Evolutionary conservation across 1,139 yeast genomes (phyloP), one percentile per base, ranked within the genome.

Genomic region (Komagataea norvegica): DNA sequence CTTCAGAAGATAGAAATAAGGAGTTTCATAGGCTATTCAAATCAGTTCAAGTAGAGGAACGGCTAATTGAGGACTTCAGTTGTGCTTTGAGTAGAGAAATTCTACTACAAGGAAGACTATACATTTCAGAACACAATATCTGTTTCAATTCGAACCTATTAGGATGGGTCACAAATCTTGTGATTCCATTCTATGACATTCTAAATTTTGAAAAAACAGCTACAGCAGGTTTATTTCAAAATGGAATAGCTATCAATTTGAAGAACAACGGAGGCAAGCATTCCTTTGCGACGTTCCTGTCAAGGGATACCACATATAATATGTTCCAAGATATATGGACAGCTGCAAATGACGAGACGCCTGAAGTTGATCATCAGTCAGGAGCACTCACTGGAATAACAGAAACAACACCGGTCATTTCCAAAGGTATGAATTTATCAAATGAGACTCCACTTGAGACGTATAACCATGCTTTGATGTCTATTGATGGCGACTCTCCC

Each of bases 81-180:
- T 91, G 97, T 64, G 96, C 97, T 0, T 61, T 91, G 43, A 83
- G 91, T 51, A 68, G 88, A 42, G 97, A 91, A 44, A 87, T 91
- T 37, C 64, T 91, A 18, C 66, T 88, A n/a, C 98, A 93, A 52
- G 99, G 99, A 7, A 69, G 95, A 38, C 55, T 91, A 23, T 93
- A 87, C 56, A 74, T 93, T 3, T 79, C 95, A 16, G 95, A 86
- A 50, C 74, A 74, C 42, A 77, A 82, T 52, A 59, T 91, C 3
- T 87, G 96, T 56, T 93, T 93, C 66, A 83, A 87, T 53, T 86
- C 96, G n/a, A 87, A 87, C 53, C 69, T 91, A 31, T 66, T 93
- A 34, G 96, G 96, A 1, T 89, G 96, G 95, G 87, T 87, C 3
- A 87, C 96, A 4, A 85, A 75, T 48, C 61, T 89, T 29, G 74